Conservation (phyloP, 257 asterid genomes). For the Capsicum baccatum region DNA sequence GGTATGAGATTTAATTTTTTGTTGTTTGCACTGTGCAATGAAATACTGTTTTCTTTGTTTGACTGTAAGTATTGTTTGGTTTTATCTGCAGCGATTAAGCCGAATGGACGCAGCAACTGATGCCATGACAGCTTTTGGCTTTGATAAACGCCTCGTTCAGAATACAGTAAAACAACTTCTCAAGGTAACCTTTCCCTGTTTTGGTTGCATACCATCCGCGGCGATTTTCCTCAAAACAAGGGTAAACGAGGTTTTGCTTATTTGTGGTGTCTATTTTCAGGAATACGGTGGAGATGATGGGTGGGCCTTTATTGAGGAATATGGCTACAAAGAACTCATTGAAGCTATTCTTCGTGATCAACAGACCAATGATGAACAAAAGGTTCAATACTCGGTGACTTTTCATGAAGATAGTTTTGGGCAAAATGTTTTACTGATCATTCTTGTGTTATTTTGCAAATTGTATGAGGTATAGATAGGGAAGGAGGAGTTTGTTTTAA, state of each 20-base stretch:
- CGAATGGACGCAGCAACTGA: slow-evolving; percentile 43
- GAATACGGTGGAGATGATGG: slow-evolving; percentile 41
- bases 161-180: slow-evolving; percentile 31
- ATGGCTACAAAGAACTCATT: slow-evolving; percentile 36
- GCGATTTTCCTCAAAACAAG: no score
- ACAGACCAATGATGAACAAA: slow-evolving; percentile 3
- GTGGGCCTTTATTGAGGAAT: slow-evolving; percentile 47
- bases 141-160: slow-evolving; percentile 26
- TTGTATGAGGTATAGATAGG: not conserved
- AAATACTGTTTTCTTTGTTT: no score
- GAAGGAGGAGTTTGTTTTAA: not conserved
- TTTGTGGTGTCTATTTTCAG: slow-evolving; percentile 21
- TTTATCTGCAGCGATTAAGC: slow-evolving; percentile 27
- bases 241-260: not conserved
- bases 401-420: not conserved
- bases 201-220: not conserved
- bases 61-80: not conserved
- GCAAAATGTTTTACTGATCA: not conserved
- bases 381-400: not conserved
- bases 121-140: slow-evolving; percentile 38
- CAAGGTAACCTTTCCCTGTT: slow-evolving; percentile 28
- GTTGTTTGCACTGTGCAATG: no score
- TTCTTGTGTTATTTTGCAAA: not conserved
- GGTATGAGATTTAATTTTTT: no score
- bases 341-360: slow-evolving; percentile 43